phyloP scores from a whole-genome alignment of 257 asterid genomes.

The Nicotiana sylvestris region DNA sequence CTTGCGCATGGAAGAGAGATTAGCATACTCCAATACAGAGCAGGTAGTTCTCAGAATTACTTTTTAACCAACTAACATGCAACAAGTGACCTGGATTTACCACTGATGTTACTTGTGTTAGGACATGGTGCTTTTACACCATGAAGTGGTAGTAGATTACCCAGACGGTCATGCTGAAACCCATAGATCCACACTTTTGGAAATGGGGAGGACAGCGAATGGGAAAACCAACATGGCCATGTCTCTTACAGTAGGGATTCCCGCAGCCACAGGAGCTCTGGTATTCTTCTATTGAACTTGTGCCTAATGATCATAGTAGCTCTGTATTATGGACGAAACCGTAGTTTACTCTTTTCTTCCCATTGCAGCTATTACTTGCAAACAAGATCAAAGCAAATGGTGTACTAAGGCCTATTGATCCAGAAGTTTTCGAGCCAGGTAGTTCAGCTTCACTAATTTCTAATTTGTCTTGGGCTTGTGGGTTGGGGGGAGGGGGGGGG shows the following conservation, averaged over 20 bases:
- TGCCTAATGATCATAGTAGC: neutral
- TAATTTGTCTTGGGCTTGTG: neutral
- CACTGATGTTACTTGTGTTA: slow-evolving; percentile 14
- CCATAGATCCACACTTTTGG: slow-evolving; percentile 72
- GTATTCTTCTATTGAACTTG: slow-evolving; percentile 27
- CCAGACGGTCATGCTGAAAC: slow-evolving; percentile 51
- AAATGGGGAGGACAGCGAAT: slow-evolving; percentile 55
- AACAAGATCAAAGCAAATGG: slow-evolving; percentile 57
- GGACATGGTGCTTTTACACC: slow-evolving; percentile 96
- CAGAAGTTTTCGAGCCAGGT: slow-evolving; percentile 87
- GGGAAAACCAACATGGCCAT: slow-evolving; percentile 63
- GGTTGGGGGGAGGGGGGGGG: too few relatives aligned
- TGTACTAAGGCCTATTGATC: slow-evolving; percentile 66
- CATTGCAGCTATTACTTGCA: slow-evolving; percentile 61
- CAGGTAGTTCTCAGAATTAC: slow-evolving; percentile 34
- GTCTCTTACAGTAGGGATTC: slow-evolving; percentile 94
- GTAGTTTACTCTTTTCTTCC: neutral
- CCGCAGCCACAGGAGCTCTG: slow-evolving; percentile 94
- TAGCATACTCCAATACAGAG: slow-evolving; percentile 64
- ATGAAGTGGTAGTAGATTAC: slow-evolving; percentile 79
- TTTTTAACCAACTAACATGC: neutral
- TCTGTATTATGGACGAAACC: neutral
- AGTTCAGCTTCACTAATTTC: slow-evolving; percentile 5
- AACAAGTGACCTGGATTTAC: neutral
- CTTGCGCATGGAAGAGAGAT: slow-evolving; percentile 73